Conservation (phyloP, 352 stramenopile genomes). For the Phytophthora sansomeana region DNA sequence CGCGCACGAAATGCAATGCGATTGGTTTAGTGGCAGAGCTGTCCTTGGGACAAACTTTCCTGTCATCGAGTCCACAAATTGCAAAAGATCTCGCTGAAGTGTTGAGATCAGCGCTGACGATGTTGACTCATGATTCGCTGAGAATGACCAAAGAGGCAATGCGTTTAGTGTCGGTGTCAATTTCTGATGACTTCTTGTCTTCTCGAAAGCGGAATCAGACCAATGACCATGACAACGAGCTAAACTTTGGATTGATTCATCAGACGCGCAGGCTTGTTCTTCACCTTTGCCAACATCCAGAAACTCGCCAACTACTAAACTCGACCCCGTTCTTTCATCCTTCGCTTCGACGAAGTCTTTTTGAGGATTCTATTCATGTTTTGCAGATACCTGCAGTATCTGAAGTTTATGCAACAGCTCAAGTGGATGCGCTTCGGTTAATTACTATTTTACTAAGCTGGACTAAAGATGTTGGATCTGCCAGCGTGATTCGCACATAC, state of each 20-base stretch:
- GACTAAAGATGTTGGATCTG: neutral
- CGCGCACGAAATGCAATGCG: constrained; percentile 8
- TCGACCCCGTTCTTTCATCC: constrained; percentile 22
- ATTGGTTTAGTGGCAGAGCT: constrained; percentile 24
- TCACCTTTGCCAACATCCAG: neutral
- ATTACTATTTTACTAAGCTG: constrained; percentile 4
- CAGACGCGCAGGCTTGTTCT: constrained; percentile 15
- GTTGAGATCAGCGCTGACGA: neutral
- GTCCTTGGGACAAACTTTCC: neutral
- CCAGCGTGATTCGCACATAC: constrained; percentile 12
- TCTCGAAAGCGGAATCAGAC: constrained; percentile 3
- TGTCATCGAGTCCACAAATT: neutral
- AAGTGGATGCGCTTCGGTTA: constrained; percentile 11
- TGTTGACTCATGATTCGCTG: neutral
- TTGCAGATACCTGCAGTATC: constrained; percentile 6
- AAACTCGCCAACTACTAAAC: constrained; percentile 3
- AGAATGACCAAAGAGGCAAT: neutral
- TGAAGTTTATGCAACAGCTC: constrained; percentile 2
- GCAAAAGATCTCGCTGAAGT: constrained; percentile 5
- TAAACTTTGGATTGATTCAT: constrained; percentile 15
- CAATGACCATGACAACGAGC: neutral
- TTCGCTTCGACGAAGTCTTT: constrained; percentile 14
- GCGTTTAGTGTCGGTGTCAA: neutral
- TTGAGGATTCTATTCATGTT: constrained; percentile 12
- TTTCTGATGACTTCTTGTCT: constrained; percentile 15